phyloP scores from a whole-genome alignment of 1,284 basidiomycete genomes.

The Apiotrichum gamsii region DNA sequence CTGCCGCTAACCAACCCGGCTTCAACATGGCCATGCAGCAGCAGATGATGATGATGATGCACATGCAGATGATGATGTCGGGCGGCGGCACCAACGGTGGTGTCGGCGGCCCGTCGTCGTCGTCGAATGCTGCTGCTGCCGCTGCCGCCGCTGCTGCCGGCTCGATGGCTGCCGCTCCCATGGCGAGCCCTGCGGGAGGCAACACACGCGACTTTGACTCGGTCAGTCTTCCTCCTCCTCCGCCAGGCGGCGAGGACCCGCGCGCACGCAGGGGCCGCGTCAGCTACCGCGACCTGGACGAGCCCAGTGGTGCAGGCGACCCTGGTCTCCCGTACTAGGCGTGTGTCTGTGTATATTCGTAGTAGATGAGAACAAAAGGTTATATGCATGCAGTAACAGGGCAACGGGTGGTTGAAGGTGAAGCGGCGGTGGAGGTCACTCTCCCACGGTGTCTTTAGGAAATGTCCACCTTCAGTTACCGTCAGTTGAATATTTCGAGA shows the following conservation, averaged over 20 bases:
- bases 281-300: conserved; percentile 45
- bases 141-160: not conserved
- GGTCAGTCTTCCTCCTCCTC: conserved; percentile 21
- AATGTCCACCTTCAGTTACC: too few relatives aligned
- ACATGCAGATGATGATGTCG: conserved; percentile 46
- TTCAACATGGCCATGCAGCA: conserved; percentile 43
- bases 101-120: not conserved
- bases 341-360: not conserved
- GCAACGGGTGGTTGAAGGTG: not conserved
- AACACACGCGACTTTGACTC: conserved; percentile 11
- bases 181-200: conserved; percentile 6
- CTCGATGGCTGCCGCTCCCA: not conserved
- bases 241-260: conserved; percentile 41
- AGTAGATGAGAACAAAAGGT: not conserved
- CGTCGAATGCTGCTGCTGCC: not conserved
- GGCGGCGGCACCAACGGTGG: conserved; percentile 16
- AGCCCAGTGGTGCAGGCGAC: conserved; percentile 33
- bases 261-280: conserved; percentile 41
- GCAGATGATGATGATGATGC: conserved; percentile 48
- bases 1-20: conserved; percentile 13
- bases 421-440: not conserved
- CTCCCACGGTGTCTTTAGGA: not conserved
- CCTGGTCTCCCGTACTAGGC: conserved; percentile 42
- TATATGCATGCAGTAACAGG: not conserved
- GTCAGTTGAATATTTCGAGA: not conserved